Conservation (phyloP, 2,329 filamentous ascomycete species). For the Colletotrichum sp. region DNA sequence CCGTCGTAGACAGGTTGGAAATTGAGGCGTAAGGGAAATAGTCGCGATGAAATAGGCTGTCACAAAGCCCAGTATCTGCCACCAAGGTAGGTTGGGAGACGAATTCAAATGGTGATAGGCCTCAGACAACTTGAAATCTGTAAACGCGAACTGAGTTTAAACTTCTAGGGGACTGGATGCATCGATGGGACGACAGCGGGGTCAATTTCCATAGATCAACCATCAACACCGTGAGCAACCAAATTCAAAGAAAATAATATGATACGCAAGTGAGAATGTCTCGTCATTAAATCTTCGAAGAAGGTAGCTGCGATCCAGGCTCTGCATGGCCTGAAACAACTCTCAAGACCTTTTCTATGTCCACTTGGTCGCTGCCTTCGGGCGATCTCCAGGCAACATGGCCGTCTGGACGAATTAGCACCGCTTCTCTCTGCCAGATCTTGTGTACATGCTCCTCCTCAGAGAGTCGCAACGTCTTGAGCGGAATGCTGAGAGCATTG, state of each 20-base stretch:
- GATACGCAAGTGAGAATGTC: not conserved
- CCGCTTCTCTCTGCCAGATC: not conserved
- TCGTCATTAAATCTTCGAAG: not conserved
- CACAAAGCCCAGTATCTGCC: not conserved
- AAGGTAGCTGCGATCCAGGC: not conserved
- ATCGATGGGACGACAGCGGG: not conserved
- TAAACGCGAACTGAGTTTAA: not conserved
- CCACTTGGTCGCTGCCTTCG: not conserved
- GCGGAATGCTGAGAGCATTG: not conserved
- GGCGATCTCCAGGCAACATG: not conserved
- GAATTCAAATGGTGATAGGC: not conserved
- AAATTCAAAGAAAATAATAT: rapidly evolving
- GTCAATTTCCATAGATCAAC: not conserved
- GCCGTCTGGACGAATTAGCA: not conserved
- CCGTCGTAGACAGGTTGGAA: not conserved
- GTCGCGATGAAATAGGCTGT: not conserved
- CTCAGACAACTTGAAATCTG: not conserved
- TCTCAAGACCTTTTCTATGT: not conserved
- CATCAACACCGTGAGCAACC: not conserved
- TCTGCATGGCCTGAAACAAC: not conserved
- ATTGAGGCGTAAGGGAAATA: not conserved
- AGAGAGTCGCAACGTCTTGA: not conserved
- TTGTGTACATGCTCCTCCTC: not conserved
- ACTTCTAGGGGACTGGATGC: not conserved
- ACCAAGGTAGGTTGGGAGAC: not conserved